Conservation (phyloP, 306 rosid species). For the Glycine latifolia region DNA sequence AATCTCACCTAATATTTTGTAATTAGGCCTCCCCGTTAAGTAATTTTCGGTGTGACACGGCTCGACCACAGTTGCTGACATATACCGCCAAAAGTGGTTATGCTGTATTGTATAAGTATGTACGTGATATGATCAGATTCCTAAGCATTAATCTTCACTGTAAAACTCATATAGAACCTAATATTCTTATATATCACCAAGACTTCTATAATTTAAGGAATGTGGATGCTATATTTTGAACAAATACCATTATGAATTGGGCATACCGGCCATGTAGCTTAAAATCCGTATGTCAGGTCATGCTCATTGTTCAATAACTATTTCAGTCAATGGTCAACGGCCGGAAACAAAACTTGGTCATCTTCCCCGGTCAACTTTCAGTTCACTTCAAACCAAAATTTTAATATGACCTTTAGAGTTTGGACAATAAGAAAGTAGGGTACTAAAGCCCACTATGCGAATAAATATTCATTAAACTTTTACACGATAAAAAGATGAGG, state of each 20-base stretch:
- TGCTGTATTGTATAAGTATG: neutral
- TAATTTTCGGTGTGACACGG: constrained; percentile 34
- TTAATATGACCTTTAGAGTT: neutral
- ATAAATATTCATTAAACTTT: neutral
- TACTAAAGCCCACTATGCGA: neutral
- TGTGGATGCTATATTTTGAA: constrained; percentile 1
- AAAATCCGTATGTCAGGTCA: neutral
- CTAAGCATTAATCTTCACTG: too few species aligned
- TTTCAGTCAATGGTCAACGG: constrained; percentile 52
- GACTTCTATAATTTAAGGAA: neutral
- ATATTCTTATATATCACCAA: neutral
- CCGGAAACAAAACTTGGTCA: constrained; percentile 21
- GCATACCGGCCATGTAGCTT: neutral
- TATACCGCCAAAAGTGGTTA: constrained; percentile 25
- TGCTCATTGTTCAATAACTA: neutral
- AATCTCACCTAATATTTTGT: constrained; percentile 48
- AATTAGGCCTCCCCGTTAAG: constrained; percentile 8
- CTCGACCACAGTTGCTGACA: constrained; percentile 9
- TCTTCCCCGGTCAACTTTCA: constrained; percentile 23
- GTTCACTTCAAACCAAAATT: constrained; percentile 36
- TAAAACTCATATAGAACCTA: too few species aligned
- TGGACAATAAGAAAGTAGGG: neutral
- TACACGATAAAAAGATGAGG: neutral
- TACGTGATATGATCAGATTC: neutral
- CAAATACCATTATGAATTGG: neutral